Percentiles rank a stretch among this genome's conserved stretches.
Conservation (phyloP, 139 green algal genomes). For the Eudorina sp. region DNA sequence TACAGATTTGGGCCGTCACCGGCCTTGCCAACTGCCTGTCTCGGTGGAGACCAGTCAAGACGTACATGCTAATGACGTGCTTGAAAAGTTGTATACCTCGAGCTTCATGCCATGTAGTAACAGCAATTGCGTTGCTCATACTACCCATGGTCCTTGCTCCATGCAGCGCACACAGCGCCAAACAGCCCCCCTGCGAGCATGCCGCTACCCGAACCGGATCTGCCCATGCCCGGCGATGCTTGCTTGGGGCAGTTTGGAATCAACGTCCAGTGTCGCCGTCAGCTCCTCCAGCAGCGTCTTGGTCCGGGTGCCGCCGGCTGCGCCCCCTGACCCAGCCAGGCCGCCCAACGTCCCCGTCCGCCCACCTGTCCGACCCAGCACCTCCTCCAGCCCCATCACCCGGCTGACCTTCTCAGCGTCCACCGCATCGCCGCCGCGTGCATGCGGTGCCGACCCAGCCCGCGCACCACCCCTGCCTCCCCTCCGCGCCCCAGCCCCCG, state of each 20-base stretch:
- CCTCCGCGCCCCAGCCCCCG: not conserved
- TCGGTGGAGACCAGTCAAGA: too few species aligned
- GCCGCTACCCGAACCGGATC: conserved; percentile 39
- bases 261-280: not conserved
- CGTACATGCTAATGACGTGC: too few species aligned
- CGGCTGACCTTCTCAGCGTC: not conserved
- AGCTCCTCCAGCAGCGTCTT: conserved; percentile 44
- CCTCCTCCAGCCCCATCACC: conserved; percentile 18
- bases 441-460: not conserved
- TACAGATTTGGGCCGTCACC: too few species aligned
- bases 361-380: not conserved
- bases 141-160: too few species aligned
- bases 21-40: too few species aligned
- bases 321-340: not conserved
- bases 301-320: too few species aligned
- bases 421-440: not conserved
- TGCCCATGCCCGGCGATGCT: conserved; percentile 36
- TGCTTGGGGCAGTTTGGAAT: not conserved
- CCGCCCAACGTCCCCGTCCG: not conserved
- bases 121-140: too few species aligned
- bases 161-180: too few species aligned
- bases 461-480: not conserved
- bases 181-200: too few species aligned
- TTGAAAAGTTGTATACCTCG: too few species aligned
- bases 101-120: too few species aligned